Evolutionary conservation across 306 rosid genomes (phyloP).

Genomic region (Trifolium fragiferum): DNA sequence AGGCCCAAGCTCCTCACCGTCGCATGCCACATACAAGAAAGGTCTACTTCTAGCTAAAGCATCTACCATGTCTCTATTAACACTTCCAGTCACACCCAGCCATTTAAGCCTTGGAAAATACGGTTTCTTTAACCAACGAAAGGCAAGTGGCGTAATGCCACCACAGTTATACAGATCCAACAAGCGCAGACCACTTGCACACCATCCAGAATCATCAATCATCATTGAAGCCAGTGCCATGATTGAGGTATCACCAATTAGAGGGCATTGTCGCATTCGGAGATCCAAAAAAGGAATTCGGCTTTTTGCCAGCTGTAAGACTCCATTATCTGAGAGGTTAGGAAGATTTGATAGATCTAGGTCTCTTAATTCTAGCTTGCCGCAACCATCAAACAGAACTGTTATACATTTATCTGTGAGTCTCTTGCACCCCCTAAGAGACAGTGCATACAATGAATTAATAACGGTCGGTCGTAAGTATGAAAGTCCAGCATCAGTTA

Average conservation of each 20-base stretch:
- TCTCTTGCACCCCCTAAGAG: constrained; percentile 90
- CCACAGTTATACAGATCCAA: constrained; percentile 90
- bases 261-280: constrained; percentile 86
- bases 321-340: constrained; percentile 76
- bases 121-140: constrained; percentile 88
- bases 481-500: constrained; percentile 75
- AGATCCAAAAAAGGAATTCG: constrained; percentile 69
- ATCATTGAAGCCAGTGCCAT: constrained; percentile 95
- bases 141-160: constrained; percentile 78
- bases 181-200: constrained; percentile 70
- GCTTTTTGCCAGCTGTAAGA: constrained; percentile 65
- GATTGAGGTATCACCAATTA: constrained; percentile 75
- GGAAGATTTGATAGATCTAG: constrained; percentile 91
- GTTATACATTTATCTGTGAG: constrained; percentile 88
- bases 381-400: constrained; percentile 70
- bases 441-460: constrained; percentile 65
- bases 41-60: constrained; percentile 85
- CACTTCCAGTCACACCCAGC: constrained; percentile 88
- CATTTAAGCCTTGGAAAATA: constrained; percentile 93
- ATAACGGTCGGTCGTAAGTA: constrained; percentile 64
- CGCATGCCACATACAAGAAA: constrained; percentile 79
- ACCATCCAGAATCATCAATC: constrained; percentile 71
- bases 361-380: constrained; percentile 62
- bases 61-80: constrained; percentile 80
- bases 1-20: constrained; percentile 84